These are phyloP conservation scores for Endocalyx cinctus DNA, from an alignment of 2,329 filamentous ascomycete genomes.

Conservation along the genomic window DNA sequence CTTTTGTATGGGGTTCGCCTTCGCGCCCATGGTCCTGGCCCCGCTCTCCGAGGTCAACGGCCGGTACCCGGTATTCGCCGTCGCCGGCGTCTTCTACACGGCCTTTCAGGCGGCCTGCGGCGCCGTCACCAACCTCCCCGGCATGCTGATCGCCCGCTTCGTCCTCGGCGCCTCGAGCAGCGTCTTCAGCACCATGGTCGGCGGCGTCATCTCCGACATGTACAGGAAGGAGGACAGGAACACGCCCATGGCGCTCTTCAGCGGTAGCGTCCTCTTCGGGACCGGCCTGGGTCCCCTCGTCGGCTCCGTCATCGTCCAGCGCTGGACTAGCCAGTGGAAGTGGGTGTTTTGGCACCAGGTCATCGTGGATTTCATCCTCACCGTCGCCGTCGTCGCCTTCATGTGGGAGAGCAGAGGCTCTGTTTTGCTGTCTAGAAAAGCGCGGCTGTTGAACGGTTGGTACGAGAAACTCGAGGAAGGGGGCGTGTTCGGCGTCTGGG, in stretches of 20 bases:
- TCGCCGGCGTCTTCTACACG: slow-evolving; percentile 68
- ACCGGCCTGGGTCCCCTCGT: slow-evolving; percentile 76
- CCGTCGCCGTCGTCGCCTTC: slow-evolving; percentile 60
- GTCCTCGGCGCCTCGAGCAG: slow-evolving; percentile 73
- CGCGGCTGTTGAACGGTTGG: slow-evolving; percentile 68
- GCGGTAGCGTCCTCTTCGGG: slow-evolving; percentile 71
- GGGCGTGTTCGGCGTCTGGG: slow-evolving; percentile 50
- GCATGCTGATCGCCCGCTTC: slow-evolving; percentile 72
- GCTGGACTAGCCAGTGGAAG: slow-evolving; percentile 58
- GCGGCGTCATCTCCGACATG: slow-evolving; percentile 85
- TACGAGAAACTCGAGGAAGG: slow-evolving; percentile 67
- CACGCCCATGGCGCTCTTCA: slow-evolving; percentile 85
- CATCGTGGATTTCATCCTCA: slow-evolving; percentile 61
- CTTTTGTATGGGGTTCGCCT: slow-evolving; percentile 75
- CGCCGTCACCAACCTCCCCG: slow-evolving; percentile 62
- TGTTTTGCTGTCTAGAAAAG: slow-evolving; percentile 74
- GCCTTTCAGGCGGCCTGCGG: slow-evolving; percentile 69
- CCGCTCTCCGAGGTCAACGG: slow-evolving; percentile 88
- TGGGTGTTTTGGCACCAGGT: slow-evolving; percentile 89
- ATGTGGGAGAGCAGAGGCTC: slow-evolving; percentile 81
- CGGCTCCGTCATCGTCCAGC: slow-evolving; percentile 62
- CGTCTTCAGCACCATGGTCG: slow-evolving; percentile 82
- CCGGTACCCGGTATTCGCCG: slow-evolving; percentile 74
- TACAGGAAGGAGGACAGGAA: slow-evolving; percentile 77
- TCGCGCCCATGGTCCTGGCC: slow-evolving; percentile 83